Conservation (phyloP, 768 basidiomycete species). For the Scleroderma bovista region DNA sequence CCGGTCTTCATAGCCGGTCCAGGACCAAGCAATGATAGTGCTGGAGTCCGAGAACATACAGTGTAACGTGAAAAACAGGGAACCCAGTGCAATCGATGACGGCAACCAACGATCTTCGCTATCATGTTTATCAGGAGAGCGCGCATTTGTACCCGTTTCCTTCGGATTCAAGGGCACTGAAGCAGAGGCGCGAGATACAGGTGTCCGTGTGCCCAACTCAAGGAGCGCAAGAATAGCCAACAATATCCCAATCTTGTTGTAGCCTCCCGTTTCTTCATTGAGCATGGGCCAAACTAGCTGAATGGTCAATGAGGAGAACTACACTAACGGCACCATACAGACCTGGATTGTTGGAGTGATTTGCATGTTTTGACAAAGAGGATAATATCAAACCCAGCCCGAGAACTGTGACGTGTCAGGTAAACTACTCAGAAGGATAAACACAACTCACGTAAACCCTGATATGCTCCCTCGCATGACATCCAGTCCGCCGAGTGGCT, state of each 20-base stretch:
- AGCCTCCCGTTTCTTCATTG: constrained; percentile 57
- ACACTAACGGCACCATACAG: constrained; percentile 6
- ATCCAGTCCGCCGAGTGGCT: constrained; percentile 53
- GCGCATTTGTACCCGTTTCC: background rate
- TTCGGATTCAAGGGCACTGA: constrained; percentile 1
- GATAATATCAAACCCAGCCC: constrained; percentile 62
- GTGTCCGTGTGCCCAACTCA: constrained; percentile 46
- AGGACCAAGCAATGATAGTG: constrained; percentile 81
- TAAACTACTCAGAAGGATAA: background rate
- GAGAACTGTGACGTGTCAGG: constrained; percentile 40
- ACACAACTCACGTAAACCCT: constrained; percentile 40
- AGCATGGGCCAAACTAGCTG: constrained; percentile 73
- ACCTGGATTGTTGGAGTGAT: constrained; percentile 81
- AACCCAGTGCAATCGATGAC: constrained; percentile 55
- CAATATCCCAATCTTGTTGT: constrained; percentile 60
- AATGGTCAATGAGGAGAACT: constrained; percentile 1
- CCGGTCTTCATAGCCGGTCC: constrained; percentile 76
- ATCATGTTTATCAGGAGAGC: constrained; percentile 4
- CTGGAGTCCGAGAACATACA: constrained; percentile 69
- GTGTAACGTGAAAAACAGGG: constrained; percentile 66
- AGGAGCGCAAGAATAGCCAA: constrained; percentile 54
- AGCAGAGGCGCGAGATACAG: constrained; percentile 12
- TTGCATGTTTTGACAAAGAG: constrained; percentile 67
- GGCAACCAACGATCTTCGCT: constrained; percentile 30
- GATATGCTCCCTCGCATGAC: constrained; percentile 36